Evolutionary conservation across 441 rosid genomes (phyloP), one percentile per base, ranked within the genome.

Genomic region (Pelargonium exstipulatum): DNA sequence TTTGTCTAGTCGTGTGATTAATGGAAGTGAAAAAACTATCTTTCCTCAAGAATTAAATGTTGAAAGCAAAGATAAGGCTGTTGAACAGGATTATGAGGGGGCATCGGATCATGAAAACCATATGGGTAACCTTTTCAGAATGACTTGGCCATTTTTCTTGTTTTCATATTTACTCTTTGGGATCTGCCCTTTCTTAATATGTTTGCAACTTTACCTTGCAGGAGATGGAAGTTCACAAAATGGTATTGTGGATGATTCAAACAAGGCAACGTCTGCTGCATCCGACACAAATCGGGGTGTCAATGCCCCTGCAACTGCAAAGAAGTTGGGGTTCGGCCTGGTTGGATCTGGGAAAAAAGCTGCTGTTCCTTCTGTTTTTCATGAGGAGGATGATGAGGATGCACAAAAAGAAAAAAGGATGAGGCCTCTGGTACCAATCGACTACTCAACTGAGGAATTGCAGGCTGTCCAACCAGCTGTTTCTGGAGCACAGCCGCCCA

Each of bases 401-500:
- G 91, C 87, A 1, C 83, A 82, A 5, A 95, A 92, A 81, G 92
- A 90, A 35, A 92, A 88, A 75, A 92, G 88, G 81, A 88, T 90
- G 98, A 90, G 93, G 76, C 99, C 97, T 24, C 85, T 92, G 82
- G 98, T 92, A 79, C 99, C 99, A 62, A 88, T 95, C 72, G 98
- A 92, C 84, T 95, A 95, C 79, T 85, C 99, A 24, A 83, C 90
- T 37, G 98, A 95, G 88, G 98, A 95, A 82, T 83, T 88, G 80
- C 85, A 90, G 74, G 92, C 92, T n/a, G 84, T 88, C 71, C 88
- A 90, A 71, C 79, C 86, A 58, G 51, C 81, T 71, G 83, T 79
- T 70, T 78, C 91, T 67, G 97, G 87, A 66, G 79, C 76, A 64
- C 83, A 86, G 71, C 92, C 91, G 9, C 87, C 96, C 70, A 88